Evolutionary conservation across 2,329 filamentous ascomycete genomes (phyloP), one percentile per base, ranked within the genome.

Genomic region (Fusarium chuoi): DNA sequence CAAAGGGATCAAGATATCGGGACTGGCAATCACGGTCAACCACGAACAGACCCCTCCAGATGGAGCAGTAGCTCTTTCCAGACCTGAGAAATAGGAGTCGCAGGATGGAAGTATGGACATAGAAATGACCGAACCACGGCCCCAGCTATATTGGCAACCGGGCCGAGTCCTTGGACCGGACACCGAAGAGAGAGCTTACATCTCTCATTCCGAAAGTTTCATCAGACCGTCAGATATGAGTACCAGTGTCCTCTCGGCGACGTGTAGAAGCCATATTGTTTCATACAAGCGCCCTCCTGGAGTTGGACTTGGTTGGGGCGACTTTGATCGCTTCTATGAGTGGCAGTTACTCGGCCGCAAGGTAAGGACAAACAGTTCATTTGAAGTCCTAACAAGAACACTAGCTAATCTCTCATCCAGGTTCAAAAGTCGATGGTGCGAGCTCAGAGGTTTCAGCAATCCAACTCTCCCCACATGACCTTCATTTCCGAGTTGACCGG

Each of bases 281-380:
- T 12, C 33, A 13, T 58, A 49, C 42, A 58, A n/a, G 30, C 56
- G 56, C 22, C 56, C 56, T 10, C n/a, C n/a, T 38, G 56, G 42
- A 35, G 56, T 58, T 26, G 56, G 56, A 35, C 41, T 58, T 49
- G 56, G 56, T 20, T 58, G 56, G 56, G 56, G 56, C 28, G 56
- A 58, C 30, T 58, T 58, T 36, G 56, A 58, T 58, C 30, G 56
- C 18, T 49, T 48, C n/a, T 33, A 58, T 18, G 56, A 58, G 24
- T 58, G 56, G 39, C 56, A 58, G 30, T 26, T 58, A 48, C 44
- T 49, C 24, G 56, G 56, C 24, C 42, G 42, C 6, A 36, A 46
- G 39, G 56, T 58, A 58, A 58, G 33, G 26, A 33, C 98, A 85
- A 59, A 81, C 13, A 22, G 20, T 17, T 54, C 10, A 17, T 22